Evolutionary conservation across 768 basidiomycete species (phyloP), one percentile per base, ranked within the genome.

Genomic region (Kwoniella dendrophila): DNA sequence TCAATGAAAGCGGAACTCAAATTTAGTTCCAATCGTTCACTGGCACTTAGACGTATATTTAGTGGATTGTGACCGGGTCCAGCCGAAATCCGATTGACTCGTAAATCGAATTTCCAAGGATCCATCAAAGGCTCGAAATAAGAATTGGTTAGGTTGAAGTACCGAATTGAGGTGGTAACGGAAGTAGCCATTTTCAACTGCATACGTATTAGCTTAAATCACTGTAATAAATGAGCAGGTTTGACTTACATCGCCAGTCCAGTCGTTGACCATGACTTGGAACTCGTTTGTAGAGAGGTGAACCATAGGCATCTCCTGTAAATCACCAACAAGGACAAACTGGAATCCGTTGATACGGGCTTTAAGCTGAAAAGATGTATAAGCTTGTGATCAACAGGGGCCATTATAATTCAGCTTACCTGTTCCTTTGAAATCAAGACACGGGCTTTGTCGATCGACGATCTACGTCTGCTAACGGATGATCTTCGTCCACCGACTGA

Each of bases 61-160:
- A 89, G 79, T 29, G 76, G 75, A 43, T 72, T 75, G 27, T 59
- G 65, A 4, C 67, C 73, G 1, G 72, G 68, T 3, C 76, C 71
- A 18, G 68, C 66, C 14, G 75, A 62, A 3, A 62, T 61, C 4
- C 73, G 66, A 8, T 72, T 69, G 71, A 92, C 90, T 61, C 83
- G 83, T 48, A 89, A 75, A 10, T 87, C 86, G 68, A 96, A 89
- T 18, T 87, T 88, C 94, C 95, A 99, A 2, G 96, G 96, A 74
- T 99, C 96, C 64, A 95, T 90, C 56, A 99, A 68, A 30, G 96
- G 95, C 79, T 98, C 96, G 92, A 96, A 99, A 72, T 98, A 92
- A 49, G 96, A 98, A 74, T 96, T 97, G 24, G 88, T 87, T 51
- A 98, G 79, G 78, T 99, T 99, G 91, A 92, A 99, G 73, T 96